These are phyloP conservation scores for Podila epicladia DNA, from an alignment of 192 early-diverging fungal genomes.

Conservation along the genomic window DNA sequence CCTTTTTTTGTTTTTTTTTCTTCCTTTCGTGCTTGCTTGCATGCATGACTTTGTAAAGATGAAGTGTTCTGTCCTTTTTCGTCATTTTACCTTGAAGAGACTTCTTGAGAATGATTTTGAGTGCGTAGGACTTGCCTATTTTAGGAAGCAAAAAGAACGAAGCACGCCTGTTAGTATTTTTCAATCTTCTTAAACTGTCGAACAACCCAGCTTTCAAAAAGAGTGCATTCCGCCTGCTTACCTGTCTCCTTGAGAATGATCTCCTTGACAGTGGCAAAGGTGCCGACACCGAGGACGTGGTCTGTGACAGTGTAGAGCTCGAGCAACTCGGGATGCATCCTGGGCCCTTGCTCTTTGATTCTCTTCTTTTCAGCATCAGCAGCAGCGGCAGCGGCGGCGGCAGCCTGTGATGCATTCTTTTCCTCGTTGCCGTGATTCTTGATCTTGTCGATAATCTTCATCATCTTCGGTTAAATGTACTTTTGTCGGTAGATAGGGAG, in stretches of 20 bases:
- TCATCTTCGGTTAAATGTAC: not conserved
- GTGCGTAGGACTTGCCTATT: slow-evolving; percentile 55
- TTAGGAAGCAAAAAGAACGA: not conserved
- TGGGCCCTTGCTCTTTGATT: slow-evolving; percentile 24
- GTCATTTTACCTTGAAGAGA: slow-evolving; percentile 42
- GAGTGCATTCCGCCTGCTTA: not conserved
- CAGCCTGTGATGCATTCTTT: slow-evolving; percentile 7
- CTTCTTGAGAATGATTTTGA: slow-evolving; percentile 56
- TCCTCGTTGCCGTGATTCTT: slow-evolving; percentile 38
- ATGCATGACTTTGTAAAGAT: not conserved
- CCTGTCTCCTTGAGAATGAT: slow-evolving; percentile 59
- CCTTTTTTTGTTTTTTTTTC: not conserved
- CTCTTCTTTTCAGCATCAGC: slow-evolving; percentile 23
- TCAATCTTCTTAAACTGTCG: too few species aligned
- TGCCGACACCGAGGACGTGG: slow-evolving; percentile 54
- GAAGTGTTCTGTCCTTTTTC: too few species aligned
- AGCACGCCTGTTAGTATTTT: not conserved
- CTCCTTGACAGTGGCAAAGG: slow-evolving; percentile 72
- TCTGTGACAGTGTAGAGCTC: slow-evolving; percentile 52
- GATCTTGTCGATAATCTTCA: slow-evolving; percentile 41
- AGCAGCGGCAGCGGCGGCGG: slow-evolving; percentile 19
- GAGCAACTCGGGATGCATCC: slow-evolving; percentile 41
- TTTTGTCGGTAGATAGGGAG: not conserved
- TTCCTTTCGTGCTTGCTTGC: not conserved
- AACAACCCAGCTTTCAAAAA: too few species aligned